Conservation (phyloP, 169 alveolate genomes). For the Plasmodium falciparum region DNA sequence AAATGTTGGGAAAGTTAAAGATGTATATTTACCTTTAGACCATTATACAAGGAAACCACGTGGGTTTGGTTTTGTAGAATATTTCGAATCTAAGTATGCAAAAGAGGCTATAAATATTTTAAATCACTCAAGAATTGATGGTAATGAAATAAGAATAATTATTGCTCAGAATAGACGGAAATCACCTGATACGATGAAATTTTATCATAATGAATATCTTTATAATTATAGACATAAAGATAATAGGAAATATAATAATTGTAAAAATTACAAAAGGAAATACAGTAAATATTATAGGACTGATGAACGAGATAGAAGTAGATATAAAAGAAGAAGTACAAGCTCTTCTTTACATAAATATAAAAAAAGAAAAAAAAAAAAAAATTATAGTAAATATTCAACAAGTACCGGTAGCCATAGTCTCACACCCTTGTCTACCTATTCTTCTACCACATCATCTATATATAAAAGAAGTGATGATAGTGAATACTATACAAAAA, state of each 20-base stretch:
- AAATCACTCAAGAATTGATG: slow-evolving; percentile 90
- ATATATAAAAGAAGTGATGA: slow-evolving; percentile 3
- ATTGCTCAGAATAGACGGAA: slow-evolving; percentile 94
- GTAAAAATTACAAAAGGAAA: neutral
- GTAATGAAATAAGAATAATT: slow-evolving; percentile 89
- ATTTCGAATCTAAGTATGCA: slow-evolving; percentile 89
- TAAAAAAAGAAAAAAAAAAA: slow-evolving; percentile 9
- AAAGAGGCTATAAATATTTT: slow-evolving; percentile 90
- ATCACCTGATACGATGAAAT: slow-evolving; percentile 91
- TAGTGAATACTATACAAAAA: neutral
- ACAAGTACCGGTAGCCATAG: slow-evolving; percentile 30
- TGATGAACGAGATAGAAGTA: neutral
- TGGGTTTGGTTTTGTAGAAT: slow-evolving; percentile 95
- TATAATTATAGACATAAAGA: slow-evolving; percentile 24
- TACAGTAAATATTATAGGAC: neutral
- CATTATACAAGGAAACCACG: slow-evolving; percentile 88
- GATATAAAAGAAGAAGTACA: slow-evolving; percentile 10
- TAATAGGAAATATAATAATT: slow-evolving; percentile 1
- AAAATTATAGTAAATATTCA: slow-evolving; percentile 6
- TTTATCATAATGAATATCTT: slow-evolving; percentile 57
- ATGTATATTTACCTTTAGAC: slow-evolving; percentile 91
- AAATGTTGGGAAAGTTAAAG: slow-evolving; percentile 89
- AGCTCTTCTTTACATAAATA: neutral
- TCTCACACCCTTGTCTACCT: slow-evolving; percentile 9
- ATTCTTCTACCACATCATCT: slow-evolving; percentile 27